phyloP scores from a whole-genome alignment of 2,329 filamentous ascomycete genomes.

The Xylariaceae sp. region DNA sequence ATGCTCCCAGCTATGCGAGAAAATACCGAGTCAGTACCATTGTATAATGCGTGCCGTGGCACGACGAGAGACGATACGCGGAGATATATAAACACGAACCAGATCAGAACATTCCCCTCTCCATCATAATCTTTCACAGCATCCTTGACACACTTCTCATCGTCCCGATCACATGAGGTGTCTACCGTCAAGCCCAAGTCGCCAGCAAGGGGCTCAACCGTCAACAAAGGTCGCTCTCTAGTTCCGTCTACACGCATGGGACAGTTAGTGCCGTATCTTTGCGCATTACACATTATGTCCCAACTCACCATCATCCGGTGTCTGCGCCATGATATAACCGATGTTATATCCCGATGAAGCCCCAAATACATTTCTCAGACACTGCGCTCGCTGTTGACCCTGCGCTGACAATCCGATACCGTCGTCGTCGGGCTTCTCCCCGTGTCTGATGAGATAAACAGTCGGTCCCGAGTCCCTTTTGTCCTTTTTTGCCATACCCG shows the following conservation, averaged over 20 bases:
- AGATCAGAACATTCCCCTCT: conserved; percentile 57
- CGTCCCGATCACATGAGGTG: conserved; percentile 54
- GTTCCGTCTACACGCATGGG: conserved; percentile 41
- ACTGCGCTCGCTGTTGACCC: conserved; percentile 57
- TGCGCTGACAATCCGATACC: conserved; percentile 48
- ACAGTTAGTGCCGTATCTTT: not conserved
- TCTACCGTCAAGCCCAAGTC: conserved; percentile 57
- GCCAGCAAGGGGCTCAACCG: conserved; percentile 53
- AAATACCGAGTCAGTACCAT: not conserved
- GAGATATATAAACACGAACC: conserved; percentile 29
- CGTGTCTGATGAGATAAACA: conserved; percentile 63
- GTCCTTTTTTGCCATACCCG: not conserved
- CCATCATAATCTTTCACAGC: conserved; percentile 47
- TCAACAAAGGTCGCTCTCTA: conserved; percentile 53
- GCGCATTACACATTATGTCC: not conserved
- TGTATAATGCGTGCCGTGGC: not conserved
- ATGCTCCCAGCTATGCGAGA: conserved; percentile 53
- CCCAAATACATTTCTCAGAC: conserved; percentile 57
- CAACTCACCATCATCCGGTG: conserved; percentile 44
- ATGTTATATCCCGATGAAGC: conserved; percentile 51
- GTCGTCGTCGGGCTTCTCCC: conserved; percentile 55
- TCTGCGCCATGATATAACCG: conserved; percentile 56
- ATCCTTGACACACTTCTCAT: conserved; percentile 52
- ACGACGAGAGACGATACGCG: not conserved
- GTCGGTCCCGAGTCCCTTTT: conserved; percentile 37